Evolutionary conservation across 2,329 filamentous ascomycete species (phyloP), one percentile per base, ranked within the genome.

Genomic region (Rhytidhysteron rufulum): DNA sequence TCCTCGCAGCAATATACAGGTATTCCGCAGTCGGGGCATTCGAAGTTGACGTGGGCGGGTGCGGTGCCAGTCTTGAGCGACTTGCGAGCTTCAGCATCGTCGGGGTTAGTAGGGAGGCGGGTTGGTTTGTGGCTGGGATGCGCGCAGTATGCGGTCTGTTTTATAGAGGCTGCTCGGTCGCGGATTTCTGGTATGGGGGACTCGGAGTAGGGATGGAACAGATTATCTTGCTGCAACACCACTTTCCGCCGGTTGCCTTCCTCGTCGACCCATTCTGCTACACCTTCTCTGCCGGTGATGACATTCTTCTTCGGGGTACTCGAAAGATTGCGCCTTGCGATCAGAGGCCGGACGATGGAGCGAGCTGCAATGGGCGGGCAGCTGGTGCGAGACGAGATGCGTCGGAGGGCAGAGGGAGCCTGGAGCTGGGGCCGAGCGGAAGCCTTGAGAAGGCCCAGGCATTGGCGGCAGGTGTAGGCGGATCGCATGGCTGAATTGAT

Each of bases 21-120:
- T 31, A 97, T 79, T 11, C 93, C 93, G 55, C 93, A 98, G 65
- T 98, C 91, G 1, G 93, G 90, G 57, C 93, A 98, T 66, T 97
- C 93, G 59, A 95, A 96, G 52, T 86, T 76, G 38, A 96, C 88
- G 66, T 95, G 88, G 13, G 83, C 82, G 0, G 91, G 85, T 8
- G 88, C 77, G 45, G 81, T 67, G 29, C 67, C 57, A 18, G 78
- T 80, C 9, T 72, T 77, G 15, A 68, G 60, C 15, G 70, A 66
- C 57, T 83, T 81, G 46, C 73, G 71, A 24, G 74, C 74, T 60
- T 86, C 82, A 9, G 78, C 72, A 51, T 85, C 82, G 43, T 80
- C 70, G 2, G 81, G 76, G 24, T 82, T 82, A 39, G 75, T 77
- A 1, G 86, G 78, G 4, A 83, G 63, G 48, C 86, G 80, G 2